Percentiles rank a stretch among this genome's conserved stretches.
phyloP scores from a whole-genome alignment of 768 basidiomycete genomes.

The Collybia nuda region DNA sequence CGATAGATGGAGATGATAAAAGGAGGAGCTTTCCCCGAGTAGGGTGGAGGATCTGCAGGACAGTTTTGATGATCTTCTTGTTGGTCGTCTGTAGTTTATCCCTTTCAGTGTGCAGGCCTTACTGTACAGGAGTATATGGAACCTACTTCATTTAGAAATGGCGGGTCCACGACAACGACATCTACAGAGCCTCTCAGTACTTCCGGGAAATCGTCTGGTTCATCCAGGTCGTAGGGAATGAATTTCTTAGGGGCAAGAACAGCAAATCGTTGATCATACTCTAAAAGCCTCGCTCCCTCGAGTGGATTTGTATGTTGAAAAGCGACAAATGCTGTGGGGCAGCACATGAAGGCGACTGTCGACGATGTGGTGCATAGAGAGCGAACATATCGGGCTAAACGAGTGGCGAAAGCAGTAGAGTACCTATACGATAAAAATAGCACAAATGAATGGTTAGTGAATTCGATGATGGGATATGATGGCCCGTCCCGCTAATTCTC shows the following conservation, averaged over 20 bases:
- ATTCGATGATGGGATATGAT: conserved; percentile 10
- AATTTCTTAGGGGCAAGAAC: conserved; percentile 38
- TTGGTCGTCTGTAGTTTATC: conserved; percentile 34
- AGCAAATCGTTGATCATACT: conserved; percentile 41
- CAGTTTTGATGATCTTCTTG: conserved; percentile 31
- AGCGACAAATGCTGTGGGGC: conserved; percentile 47
- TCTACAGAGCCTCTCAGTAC: conserved; percentile 30
- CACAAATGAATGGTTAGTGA: conserved; percentile 10
- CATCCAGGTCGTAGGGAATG: conserved; percentile 43
- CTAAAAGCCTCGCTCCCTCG: conserved; percentile 33
- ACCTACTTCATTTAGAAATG: conserved; percentile 45
- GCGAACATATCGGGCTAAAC: conserved; percentile 31
- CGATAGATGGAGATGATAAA: conserved; percentile 39
- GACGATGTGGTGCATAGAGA: conserved; percentile 29
- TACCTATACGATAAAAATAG: conserved; percentile 31
- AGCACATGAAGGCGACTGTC: conserved; percentile 42
- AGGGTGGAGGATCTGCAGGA: conserved; percentile 39
- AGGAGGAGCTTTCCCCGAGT: conserved; percentile 34
- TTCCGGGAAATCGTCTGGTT: conserved; percentile 38
- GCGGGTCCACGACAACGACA: conserved; percentile 42
- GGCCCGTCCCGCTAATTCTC: not conserved
- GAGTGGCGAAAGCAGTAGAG: conserved; percentile 37
- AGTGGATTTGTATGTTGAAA: conserved; percentile 39
- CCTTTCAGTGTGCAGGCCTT: not conserved
- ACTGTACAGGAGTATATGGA: not conserved